phyloP scores from a whole-genome alignment of 1,284 basidiomycete species.

The Mycocalia duriaeana region DNA sequence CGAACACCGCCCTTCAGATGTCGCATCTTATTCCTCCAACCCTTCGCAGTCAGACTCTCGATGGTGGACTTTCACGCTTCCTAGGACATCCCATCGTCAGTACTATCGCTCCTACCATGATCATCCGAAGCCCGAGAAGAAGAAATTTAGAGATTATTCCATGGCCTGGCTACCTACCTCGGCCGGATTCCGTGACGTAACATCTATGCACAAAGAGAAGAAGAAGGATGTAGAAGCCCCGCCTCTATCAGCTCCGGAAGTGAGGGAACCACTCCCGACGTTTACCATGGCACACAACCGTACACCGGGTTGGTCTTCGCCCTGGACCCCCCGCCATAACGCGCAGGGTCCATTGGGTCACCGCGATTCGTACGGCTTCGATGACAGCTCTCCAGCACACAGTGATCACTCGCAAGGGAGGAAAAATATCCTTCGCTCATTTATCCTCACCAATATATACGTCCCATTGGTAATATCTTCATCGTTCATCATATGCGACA shows the following conservation, averaged over 20 bases:
- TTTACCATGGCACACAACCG: conserved; percentile 51
- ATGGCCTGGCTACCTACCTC: conserved; percentile 38
- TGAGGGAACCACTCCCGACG: conserved; percentile 36
- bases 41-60: conserved; percentile 41
- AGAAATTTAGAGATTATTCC: conserved; percentile 35
- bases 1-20: conserved; percentile 43
- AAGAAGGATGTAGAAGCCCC: conserved; percentile 26
- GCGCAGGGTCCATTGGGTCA: conserved; percentile 30
- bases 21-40: conserved; percentile 49
- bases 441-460: conserved; percentile 67
- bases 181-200: conserved; percentile 25
- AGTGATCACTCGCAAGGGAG: conserved; percentile 38
- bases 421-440: conserved; percentile 53
- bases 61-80: conserved; percentile 67
- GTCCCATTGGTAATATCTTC: conserved; percentile 58
- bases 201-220: conserved; percentile 28
- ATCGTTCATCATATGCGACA: conserved; percentile 18
- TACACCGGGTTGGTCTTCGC: conserved; percentile 64
- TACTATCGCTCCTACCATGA: conserved; percentile 13
- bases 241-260: conserved; percentile 22
- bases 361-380: conserved; percentile 27
- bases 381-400: conserved; percentile 26
- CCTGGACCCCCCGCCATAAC: conserved; percentile 51
- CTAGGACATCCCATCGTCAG: conserved; percentile 30
- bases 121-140: conserved; percentile 26